Evolutionary conservation across 2,329 filamentous ascomycete species (phyloP), one percentile per base, ranked within the genome.

Genomic region (Cercospora berteroae): DNA sequence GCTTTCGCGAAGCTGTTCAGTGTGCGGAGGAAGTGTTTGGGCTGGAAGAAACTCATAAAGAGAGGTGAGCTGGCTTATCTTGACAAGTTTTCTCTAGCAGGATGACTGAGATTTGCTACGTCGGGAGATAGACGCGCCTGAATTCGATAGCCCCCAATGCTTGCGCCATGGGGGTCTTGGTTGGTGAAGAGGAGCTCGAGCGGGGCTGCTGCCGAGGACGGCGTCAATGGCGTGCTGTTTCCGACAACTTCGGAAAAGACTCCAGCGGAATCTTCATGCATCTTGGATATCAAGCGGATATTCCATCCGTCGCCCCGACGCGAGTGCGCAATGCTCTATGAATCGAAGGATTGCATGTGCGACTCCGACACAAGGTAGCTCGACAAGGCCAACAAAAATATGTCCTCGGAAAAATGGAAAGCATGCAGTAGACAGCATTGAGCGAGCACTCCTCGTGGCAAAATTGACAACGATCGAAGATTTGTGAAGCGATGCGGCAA

Each of bases 61-160:
- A 64, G 59, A 60, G 25, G 31, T 60, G 57, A 25, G 20, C 33
- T 60, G 60, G 56, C 48, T 62, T 60, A 50, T 63, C 52, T 56
- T 57, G 55, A 48, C 48, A 58, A 27, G 18, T 36, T 59, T 64
- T 39, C 36, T 39, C 25, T 27, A 55, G 20, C 33, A 55, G 48
- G 42, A n/a, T 44, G 39, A 63, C 39, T 50, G 42, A 67, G 44
- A 63, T 48, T 65, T 64, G 42, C 23, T 58, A 63, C 23, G 31
- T 59, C 67, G 58, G 67, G 31, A 57, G 67, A 69, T 65, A 56
- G 62, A 56, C 63, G 55, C 62, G 64, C 65, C 65, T 69, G 58
- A 65, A 62, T 25, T 31, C 58, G 57, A 36, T 42, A 42, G 55
- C 39, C 27, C 59, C 25, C 25, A 59, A 63, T 63, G 61, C 61